phyloP scores from a whole-genome alignment of 257 asterid genomes.

The Scutellaria minor region DNA sequence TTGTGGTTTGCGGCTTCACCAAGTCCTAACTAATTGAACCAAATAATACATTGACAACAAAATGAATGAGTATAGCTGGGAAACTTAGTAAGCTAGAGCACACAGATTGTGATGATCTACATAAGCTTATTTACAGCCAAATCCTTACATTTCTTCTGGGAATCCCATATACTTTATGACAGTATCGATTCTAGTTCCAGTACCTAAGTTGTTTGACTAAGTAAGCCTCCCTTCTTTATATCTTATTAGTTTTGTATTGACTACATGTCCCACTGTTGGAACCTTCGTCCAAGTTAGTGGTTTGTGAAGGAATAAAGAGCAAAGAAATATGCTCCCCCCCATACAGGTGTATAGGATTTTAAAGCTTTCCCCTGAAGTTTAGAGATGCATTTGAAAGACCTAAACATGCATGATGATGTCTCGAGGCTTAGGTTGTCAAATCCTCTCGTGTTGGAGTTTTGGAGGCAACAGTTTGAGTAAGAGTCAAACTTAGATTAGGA shows the following conservation, averaged over 20 bases:
- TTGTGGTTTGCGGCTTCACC: not conserved
- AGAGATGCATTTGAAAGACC: not conserved
- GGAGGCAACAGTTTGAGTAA: not conserved
- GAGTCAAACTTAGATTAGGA: not conserved
- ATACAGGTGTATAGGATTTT: not conserved
- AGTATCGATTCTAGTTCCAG: not conserved
- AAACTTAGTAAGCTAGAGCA: not conserved
- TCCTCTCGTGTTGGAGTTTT: not conserved
- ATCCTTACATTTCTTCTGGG: conserved; percentile 1
- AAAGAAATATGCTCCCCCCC: not conserved
- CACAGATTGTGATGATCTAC: not conserved
- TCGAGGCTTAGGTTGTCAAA: not conserved
- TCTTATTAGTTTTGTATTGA: not conserved
- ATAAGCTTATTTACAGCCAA: not conserved
- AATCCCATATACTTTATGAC: not conserved
- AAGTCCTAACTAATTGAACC: not conserved
- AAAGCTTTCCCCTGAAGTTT: not conserved
- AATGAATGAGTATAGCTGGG: not conserved
- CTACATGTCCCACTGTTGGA: not conserved
- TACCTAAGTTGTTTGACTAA: not conserved
- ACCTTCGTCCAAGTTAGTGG: conserved; percentile 8
- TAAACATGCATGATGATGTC: not conserved
- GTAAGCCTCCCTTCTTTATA: not conserved
- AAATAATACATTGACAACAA: not conserved
- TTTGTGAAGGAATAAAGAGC: not conserved